Evolutionary conservation across 306 rosid genomes (phyloP).

Genomic region (Sechiopsis laciniata): DNA sequence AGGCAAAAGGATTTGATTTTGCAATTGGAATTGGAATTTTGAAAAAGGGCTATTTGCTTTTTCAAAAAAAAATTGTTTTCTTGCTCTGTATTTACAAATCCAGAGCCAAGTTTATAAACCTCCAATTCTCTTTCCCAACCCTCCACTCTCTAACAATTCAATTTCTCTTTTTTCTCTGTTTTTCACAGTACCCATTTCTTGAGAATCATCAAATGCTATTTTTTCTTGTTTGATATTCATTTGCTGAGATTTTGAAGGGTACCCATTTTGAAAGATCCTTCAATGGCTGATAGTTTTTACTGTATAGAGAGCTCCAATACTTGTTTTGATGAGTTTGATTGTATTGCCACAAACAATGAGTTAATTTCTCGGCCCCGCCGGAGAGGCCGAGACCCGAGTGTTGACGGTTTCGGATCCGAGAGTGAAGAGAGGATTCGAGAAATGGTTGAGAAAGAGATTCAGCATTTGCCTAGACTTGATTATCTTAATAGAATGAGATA

Average conservation of each 20-base stretch:
- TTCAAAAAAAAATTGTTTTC: neutral
- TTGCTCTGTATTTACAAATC: neutral
- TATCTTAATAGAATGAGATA: constrained; percentile 51
- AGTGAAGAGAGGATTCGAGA: constrained; percentile 39
- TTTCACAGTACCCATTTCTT: neutral
- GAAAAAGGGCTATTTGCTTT: neutral
- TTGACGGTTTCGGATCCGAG: constrained; percentile 32
- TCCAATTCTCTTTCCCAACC: neutral
- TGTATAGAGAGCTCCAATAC: constrained; percentile 34
- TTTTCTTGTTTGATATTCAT: constrained; percentile 25
- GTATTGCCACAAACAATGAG: constrained; percentile 30
- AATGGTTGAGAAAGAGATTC: constrained; percentile 52
- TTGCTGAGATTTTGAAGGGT: constrained; percentile 27
- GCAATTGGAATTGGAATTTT: neutral
- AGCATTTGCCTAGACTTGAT: constrained; percentile 53
- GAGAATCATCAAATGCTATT: constrained; percentile 15
- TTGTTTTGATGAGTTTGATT: constrained; percentile 43
- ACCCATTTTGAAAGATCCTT: constrained; percentile 22
- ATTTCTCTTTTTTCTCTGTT: neutral
- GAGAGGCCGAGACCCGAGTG: constrained; percentile 28
- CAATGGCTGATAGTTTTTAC: constrained; percentile 53
- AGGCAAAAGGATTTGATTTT: neutral
- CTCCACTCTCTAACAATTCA: neutral
- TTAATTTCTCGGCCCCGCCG: neutral
- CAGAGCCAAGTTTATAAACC: constrained; percentile 13